Evolutionary conservation across 2,329 filamentous ascomycete species (phyloP).

Genomic region (Orbilia blumenaviensis): DNA sequence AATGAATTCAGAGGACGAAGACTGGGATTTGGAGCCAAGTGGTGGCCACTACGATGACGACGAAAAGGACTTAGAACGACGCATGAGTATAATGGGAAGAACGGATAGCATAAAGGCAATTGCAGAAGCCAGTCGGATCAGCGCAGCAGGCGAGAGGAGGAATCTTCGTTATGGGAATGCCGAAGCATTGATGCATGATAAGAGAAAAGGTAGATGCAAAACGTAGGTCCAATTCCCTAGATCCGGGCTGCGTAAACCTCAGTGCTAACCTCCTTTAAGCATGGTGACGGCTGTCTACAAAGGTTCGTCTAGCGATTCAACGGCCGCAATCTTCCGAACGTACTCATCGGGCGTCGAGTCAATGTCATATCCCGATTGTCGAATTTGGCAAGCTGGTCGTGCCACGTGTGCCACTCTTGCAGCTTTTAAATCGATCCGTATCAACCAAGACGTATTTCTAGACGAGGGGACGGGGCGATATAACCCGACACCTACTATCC

Average conservation of each 20-base stretch:
- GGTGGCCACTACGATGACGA: constrained; percentile 51
- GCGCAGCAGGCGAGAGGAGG: constrained; percentile 1
- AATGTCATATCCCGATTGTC: constrained; percentile 89
- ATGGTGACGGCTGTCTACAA: constrained; percentile 85
- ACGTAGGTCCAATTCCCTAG: constrained; percentile 25
- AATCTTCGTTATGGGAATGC: constrained; percentile 28
- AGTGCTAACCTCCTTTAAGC: background rate
- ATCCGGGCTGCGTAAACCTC: background rate
- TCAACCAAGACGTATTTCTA: constrained; percentile 91
- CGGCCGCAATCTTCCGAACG: constrained; percentile 80
- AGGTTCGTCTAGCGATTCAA: constrained; percentile 74
- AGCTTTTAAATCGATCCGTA: constrained; percentile 92
- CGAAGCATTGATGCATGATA: constrained; percentile 49
- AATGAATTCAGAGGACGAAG: constrained; percentile 50
- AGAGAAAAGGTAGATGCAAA: constrained; percentile 52
- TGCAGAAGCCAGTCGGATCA: constrained; percentile 43
- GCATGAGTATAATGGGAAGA: constrained; percentile 48
- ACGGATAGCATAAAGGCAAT: constrained; percentile 52
- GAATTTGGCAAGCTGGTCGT: constrained; percentile 94
- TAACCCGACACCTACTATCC: constrained; percentile 82
- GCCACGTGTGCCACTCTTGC: constrained; percentile 89
- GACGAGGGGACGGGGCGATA: constrained; percentile 91
- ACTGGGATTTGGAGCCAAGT: constrained; percentile 49
- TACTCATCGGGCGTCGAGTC: constrained; percentile 97
- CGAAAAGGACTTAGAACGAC: constrained; percentile 44